Evolutionary conservation across 345 rosid species (phyloP), one percentile per base, ranked within the genome.

Genomic region (Hibiscus syriacus): DNA sequence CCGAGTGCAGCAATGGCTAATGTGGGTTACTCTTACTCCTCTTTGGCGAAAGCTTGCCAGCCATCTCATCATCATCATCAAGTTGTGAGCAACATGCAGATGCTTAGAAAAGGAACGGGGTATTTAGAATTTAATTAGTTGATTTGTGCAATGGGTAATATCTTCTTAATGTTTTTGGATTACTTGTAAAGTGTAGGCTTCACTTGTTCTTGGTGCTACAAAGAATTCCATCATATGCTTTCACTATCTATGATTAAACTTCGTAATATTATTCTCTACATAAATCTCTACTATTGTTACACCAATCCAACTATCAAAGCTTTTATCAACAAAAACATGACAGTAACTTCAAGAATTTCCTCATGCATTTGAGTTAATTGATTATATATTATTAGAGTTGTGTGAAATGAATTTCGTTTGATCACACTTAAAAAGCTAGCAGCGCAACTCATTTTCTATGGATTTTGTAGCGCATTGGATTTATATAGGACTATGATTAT

Each of bases 41-140:
- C 80, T 38, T 69, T 78, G 70, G 66, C 72, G 73, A 90, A 81
- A 74, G 85, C 78, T 45, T 85, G 84, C 67, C 82, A 85, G 74
- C 75, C 79, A 30, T 29, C 85, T 71, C 69, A 80, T 53, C 80
- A 66, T 36, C 39, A 36, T 48, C 79, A 79, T 82, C 81, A 68
- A 66, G 74, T 77, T 77, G 66, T 69, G 66, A 80, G 82, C 67
- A 80, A 78, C 70, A 74, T 87, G 82, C 85, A 79, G 75, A 88
- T 85, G 81, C 85, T 88, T 77, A 78, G 84, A 78, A 85, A 30
- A 79, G 27, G 32, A 17, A 64, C 23, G 41, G 39, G 13, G n/a
- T n/a, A 20, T 64, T 17, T 58, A 49, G 20, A 26, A 32, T 29
- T 49, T 49, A n/a, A 49, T 41, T 41, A 14, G 3, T 43, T 26